phyloP scores from a whole-genome alignment of 371 early-diverging fungal species.

The Mucor sp. region DNA sequence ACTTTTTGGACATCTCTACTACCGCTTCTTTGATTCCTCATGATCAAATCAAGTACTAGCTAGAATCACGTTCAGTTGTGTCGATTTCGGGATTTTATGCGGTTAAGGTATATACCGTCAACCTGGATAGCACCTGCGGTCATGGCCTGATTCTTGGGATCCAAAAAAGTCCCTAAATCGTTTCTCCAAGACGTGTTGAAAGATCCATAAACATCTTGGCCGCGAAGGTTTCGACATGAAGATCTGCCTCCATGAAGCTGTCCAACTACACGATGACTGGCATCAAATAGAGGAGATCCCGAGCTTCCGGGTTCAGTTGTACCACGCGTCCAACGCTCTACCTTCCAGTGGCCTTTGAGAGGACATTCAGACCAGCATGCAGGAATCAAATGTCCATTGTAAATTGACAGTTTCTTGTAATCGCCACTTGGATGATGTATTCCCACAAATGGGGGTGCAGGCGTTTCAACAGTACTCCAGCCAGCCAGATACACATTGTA shows the following conservation, averaged over 20 bases:
- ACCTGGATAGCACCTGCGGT: background rate
- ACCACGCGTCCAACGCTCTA: conserved; percentile 31
- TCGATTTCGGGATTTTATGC: background rate
- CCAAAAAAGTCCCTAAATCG: conserved; percentile 4
- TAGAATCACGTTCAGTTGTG: background rate
- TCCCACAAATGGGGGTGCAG: conserved; percentile 38
- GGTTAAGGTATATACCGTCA: conserved; percentile 12
- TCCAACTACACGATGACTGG: conserved; percentile 47
- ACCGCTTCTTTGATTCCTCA: too few species aligned
- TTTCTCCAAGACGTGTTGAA: conserved; percentile 33
- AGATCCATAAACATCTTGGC: conserved; percentile 52
- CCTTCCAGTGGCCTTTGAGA: conserved; percentile 28
- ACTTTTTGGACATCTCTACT: too few species aligned
- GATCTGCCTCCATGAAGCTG: conserved; percentile 56
- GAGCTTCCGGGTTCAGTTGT: conserved; percentile 59
- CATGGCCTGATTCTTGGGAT: conserved; percentile 1
- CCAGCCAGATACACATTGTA: conserved; percentile 50
- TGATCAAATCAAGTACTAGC: too few species aligned
- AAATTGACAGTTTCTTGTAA: conserved; percentile 51
- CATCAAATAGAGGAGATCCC: conserved; percentile 53
- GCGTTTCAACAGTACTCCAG: conserved; percentile 34
- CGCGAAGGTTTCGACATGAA: conserved; percentile 42
- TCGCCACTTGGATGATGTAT: conserved; percentile 59
- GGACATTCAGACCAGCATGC: conserved; percentile 49
- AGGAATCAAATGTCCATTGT: conserved; percentile 25